Percentiles rank a stretch among this genome's conserved stretches.
phyloP scores from a whole-genome alignment of 164 flowering plant species.

The Magnolia kwangsiensis region DNA sequence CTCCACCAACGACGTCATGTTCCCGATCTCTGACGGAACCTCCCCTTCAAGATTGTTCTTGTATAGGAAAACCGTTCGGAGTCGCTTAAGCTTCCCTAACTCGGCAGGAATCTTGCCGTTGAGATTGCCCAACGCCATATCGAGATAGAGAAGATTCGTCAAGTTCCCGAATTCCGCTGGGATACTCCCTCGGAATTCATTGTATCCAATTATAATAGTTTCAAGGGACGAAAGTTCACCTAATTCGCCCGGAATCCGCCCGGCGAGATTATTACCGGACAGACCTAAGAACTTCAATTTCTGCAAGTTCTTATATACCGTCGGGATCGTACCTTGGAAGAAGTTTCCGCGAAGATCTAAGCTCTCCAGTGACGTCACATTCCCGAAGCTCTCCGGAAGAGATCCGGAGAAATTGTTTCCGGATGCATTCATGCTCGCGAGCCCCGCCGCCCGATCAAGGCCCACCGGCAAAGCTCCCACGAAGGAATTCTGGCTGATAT shows the following conservation, averaged over 20 bases:
- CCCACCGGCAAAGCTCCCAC: constrained; percentile 55
- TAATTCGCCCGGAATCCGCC: constrained; percentile 63
- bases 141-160: constrained; percentile 68
- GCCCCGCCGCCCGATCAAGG: constrained; percentile 32
- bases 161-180: constrained; percentile 79
- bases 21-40: constrained; percentile 58
- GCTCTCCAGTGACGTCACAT: constrained; percentile 51
- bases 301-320: constrained; percentile 50
- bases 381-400: constrained; percentile 71
- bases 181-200: constrained; percentile 69
- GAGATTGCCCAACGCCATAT: constrained; percentile 67
- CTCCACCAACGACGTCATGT: constrained; percentile 39
- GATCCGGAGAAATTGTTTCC: constrained; percentile 75
- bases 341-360: constrained; percentile 83
- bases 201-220: constrained; percentile 75
- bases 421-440: constrained; percentile 60
- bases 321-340: constrained; percentile 69
- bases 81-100: constrained; percentile 51
- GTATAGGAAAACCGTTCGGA: constrained; percentile 62
- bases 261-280: constrained; percentile 82
- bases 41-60: constrained; percentile 65
- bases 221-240: constrained; percentile 76
- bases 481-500: constrained; percentile 72
- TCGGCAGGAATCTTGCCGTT: constrained; percentile 68
- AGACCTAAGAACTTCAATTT: constrained; percentile 81